These are phyloP conservation scores for Magnolia kwangsiensis DNA, from an alignment of 164 flowering plant genomes.

Conservation along the genomic window DNA sequence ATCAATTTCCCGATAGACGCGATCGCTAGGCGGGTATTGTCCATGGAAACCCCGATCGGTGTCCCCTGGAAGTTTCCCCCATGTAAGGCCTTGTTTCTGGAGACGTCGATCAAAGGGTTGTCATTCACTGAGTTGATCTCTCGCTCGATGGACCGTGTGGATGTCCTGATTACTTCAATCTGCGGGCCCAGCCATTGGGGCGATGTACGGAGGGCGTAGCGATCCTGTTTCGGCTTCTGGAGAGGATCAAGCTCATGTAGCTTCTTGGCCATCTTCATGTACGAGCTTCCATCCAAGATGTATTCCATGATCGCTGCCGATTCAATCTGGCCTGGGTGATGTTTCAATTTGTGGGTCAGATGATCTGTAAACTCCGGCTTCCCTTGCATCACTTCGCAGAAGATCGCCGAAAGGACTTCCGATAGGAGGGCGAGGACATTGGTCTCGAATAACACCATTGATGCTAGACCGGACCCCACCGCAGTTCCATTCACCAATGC, in stretches of 20 bases:
- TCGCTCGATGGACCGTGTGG: conserved; percentile 52
- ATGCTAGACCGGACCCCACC: conserved; percentile 59
- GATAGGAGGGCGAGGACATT: conserved; percentile 42
- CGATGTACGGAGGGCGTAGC: conserved; percentile 64
- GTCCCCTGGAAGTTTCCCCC: conserved; percentile 78
- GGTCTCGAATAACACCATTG: conserved; percentile 47
- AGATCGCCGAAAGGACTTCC: conserved; percentile 49
- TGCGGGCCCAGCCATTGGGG: conserved; percentile 67
- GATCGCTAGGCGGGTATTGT: conserved; percentile 53
- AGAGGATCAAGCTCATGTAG: conserved; percentile 54
- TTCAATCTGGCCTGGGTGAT: conserved; percentile 69
- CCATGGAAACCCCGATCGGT: conserved; percentile 72
- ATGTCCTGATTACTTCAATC: conserved; percentile 49
- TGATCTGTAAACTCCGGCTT: conserved; percentile 64
- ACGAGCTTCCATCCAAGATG: conserved; percentile 50
- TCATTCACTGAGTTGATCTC: conserved; percentile 71
- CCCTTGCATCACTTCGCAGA: conserved; percentile 66
- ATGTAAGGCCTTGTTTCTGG: conserved; percentile 58
- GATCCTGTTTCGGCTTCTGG: conserved; percentile 63
- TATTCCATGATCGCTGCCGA: conserved; percentile 73
- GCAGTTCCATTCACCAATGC: conserved; percentile 64
- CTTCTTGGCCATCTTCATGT: conserved; percentile 36
- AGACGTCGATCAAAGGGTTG: conserved; percentile 59
- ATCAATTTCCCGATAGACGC: conserved; percentile 61
- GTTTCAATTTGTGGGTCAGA: conserved; percentile 58